Base-by-base conservation (phyloP, 176 grass and related monocot species). In the Raddia guianensis region DNA sequence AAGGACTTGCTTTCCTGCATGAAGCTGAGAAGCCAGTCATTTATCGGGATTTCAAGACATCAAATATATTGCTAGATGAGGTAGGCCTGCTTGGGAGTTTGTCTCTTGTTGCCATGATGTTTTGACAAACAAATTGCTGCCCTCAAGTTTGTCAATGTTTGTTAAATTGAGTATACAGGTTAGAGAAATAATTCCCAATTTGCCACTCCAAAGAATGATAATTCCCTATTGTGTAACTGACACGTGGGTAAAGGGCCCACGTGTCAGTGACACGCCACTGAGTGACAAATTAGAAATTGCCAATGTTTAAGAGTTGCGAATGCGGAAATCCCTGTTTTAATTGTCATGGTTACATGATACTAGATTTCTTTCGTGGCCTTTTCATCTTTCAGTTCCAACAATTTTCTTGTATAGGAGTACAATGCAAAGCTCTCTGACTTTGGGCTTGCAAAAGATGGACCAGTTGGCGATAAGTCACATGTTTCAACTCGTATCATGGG, bases 401-500 rank as follows among this genome's bases (percentile, higher is more conserved):
- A 67, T 1, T 37, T 60, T 78, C 21, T 49, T 84, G 10, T 68
- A 19, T 63, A 92, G 95, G 90, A 94, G 46, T 97, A 90, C 45
- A 89, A 94, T 63, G 95, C 80, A 10, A 97, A 94, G 79, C 70
- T 97, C 47, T 97, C 95, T 2, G 95, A 97, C 57, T 94, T 97
- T 42, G 95, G 95, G 53, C 91, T 97, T 2, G 95, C 95, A 66
- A 97, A 92, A 82, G 87, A 97, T 74, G 91, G 95, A 16, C 95
- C 95, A 1, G 76, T 87, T 33, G 95, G 95, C 0, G 95, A 97
- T 10, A 87, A 92, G 20, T 90, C 95, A 7, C 95, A 97, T 60
- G 95, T 97, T 51, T 94, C 95, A 12, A 94, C 91, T 14, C 90
- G 91, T 42, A 87, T 97, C 20, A 97, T 97, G 95, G 95, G 91